Conservation (phyloP, 305 asterid species). For the Coffea humblotiana region DNA sequence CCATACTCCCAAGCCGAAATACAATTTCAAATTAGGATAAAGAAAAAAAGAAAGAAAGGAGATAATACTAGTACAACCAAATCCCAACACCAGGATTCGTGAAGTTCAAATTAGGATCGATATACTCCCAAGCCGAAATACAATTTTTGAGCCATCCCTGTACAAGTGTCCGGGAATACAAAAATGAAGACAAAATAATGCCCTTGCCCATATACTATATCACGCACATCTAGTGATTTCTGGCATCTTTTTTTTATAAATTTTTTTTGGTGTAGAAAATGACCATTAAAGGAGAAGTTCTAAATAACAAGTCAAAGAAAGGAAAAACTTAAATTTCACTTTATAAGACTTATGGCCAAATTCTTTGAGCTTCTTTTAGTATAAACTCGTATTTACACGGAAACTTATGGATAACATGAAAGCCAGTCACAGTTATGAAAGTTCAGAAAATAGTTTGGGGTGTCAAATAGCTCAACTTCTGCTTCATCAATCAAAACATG, state of each 20-base stretch:
- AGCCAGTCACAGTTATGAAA: neutral
- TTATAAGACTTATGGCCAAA: neutral
- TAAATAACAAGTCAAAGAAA: neutral
- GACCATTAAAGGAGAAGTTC: neutral
- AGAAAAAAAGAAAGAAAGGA: no score
- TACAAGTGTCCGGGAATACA: neutral
- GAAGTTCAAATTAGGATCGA: neutral
- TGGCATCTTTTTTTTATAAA: no score
- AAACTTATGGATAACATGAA: neutral
- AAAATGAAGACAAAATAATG: neutral
- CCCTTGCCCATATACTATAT: neutral
- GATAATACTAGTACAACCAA: neutral
- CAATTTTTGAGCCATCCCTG: neutral
- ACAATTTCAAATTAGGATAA: no score
- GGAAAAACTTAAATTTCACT: neutral
- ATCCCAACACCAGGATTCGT: neutral
- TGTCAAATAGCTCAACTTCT: neutral
- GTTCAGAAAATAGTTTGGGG: neutral
- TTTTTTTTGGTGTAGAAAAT: neutral
- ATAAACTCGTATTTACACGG: neutral
- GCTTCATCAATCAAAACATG: neutral
- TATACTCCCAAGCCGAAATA: no score
- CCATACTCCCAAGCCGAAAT: no score
- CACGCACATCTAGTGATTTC: neutral
- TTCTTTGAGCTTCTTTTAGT: neutral